phyloP scores from a whole-genome alignment of 768 basidiomycete species.

The Nevesoporus exiguus region DNA sequence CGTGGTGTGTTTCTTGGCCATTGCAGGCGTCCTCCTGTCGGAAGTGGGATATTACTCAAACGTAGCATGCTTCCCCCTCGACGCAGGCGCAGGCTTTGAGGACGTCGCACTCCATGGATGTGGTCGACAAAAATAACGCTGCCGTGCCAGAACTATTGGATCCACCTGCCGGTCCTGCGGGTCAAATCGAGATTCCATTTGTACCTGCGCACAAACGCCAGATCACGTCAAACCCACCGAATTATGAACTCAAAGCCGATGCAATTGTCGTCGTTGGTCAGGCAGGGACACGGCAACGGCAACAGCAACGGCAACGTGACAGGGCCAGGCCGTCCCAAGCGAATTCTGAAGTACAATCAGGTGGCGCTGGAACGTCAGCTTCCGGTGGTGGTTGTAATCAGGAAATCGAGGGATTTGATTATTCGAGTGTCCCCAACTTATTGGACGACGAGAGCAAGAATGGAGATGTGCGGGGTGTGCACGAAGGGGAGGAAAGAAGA shows the following conservation, averaged over 20 bases:
- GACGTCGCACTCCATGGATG: background rate
- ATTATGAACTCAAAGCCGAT: constrained; percentile 44
- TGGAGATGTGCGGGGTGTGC: constrained; percentile 5
- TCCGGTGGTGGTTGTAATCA: constrained; percentile 14
- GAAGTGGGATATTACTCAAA: constrained; percentile 1
- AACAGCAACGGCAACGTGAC: constrained; percentile 46
- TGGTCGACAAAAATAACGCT: background rate
- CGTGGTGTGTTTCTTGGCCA: constrained; percentile 5
- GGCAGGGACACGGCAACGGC: constrained; percentile 58
- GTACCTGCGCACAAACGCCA: constrained; percentile 64
- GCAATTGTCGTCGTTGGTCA: constrained; percentile 73
- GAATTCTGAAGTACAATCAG: constrained; percentile 1
- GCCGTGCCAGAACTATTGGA: constrained; percentile 2
- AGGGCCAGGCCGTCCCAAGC: constrained; percentile 9
- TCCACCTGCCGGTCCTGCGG: constrained; percentile 32
- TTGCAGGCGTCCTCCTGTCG: background rate
- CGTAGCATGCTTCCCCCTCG: background rate
- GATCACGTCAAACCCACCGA: constrained; percentile 10
- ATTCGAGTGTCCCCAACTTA: constrained; percentile 63
- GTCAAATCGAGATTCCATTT: constrained; percentile 72
- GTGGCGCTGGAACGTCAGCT: constrained; percentile 4
- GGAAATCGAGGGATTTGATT: constrained; percentile 58
- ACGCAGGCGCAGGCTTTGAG: constrained; percentile 8
- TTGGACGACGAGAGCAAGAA: constrained; percentile 54
- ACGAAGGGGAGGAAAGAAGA: constrained; percentile 35